A percentile compares a stretch with the other conserved stretches of the same genome.
phyloP scores from a whole-genome alignment of 1,139 yeast species.

The Yamadazyma buinensis region DNA sequence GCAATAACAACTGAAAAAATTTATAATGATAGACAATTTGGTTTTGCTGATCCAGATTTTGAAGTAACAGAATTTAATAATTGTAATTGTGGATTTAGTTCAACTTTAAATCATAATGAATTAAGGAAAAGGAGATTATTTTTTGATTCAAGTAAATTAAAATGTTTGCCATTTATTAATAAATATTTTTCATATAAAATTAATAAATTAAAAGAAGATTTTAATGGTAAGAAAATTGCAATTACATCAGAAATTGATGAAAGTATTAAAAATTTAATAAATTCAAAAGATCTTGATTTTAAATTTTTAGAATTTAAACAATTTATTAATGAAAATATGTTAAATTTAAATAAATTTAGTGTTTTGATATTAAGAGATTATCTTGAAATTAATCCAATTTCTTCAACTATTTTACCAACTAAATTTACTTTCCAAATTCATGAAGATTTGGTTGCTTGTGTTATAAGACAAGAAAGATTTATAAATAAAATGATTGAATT shows the following conservation, averaged over 20 bases:
- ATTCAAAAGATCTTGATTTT: not conserved
- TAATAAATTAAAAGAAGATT: not conserved
- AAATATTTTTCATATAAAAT: not conserved
- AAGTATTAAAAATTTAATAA: not conserved
- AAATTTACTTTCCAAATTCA: conserved; percentile 12
- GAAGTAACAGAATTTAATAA: not conserved
- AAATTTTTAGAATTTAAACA: not conserved
- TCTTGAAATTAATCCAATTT: conserved; percentile 7
- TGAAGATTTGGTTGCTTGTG: conserved; percentile 27
- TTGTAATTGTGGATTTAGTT: conserved; percentile 2
- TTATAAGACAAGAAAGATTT: conserved; percentile 30
- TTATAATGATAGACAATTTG: not conserved
- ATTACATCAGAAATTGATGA: not conserved
- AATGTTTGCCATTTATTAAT: not conserved
- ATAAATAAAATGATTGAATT: conserved; percentile 27
- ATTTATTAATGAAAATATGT: not conserved
- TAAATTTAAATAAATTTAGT: conserved; percentile 4
- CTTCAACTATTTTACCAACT: conserved; percentile 17
- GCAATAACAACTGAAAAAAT: not conserved
- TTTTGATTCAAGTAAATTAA: not conserved
- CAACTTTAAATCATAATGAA: conserved; percentile 13
- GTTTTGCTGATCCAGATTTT: conserved; percentile 13
- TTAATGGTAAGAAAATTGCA: not conserved
- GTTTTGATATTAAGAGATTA: conserved; percentile 9
- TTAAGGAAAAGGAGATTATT: conserved; percentile 17